Base-by-base conservation (phyloP, 108 stramenopile species). In the Ochromonas danica region DNA sequence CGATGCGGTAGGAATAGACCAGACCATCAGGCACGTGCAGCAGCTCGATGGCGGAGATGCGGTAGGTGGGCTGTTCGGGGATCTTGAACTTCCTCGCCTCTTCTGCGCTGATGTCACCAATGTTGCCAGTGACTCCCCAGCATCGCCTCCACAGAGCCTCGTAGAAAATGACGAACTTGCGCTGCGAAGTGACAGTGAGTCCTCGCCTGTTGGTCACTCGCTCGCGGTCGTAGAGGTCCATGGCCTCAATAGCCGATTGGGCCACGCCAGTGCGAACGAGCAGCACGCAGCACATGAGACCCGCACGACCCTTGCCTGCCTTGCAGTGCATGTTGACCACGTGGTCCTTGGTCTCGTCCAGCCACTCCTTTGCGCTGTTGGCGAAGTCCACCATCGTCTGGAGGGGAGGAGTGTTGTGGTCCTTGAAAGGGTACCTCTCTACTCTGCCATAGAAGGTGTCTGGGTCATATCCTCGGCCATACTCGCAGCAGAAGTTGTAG, bases 271-370 rank as follows among this genome's bases (percentile, higher is more conserved):
- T 42, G 28, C 72, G 72, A 57, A 75, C 40, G 6, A 75, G 25
- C 10, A 42, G 36, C 31, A 75, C 72, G 25, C 72, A 75, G 40
- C 72, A 75, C 84, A 90, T 84, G 51, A 85, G 41, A 10, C 89
- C 89, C 31, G 89, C 86, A 63, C 89, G 80, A 1, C 89, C 89
- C 81, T 90, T 90, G 42, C 89, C 89, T 27, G 89, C 89, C 85
- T 90, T 90, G 86, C 89, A 90, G 72, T 90, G 89, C 40, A 90
- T 71, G 2, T 82, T 80, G 0, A 86, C 88, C 0, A 90, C 86
- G 63, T 89, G 83, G 36, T 79, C 40, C 61, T 80, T 51, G 43
- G 87, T 61, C 14, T 40, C 71, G 38, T 82, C 82, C 31, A 90
- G 84, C 79, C 79, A 90, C 25, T 61, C 74, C 62, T 88, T 82